A percentile compares a stretch with the other conserved stretches of the same genome.
phyloP scores from a whole-genome alignment of 177 flowering plant species.

The Telopea speciosissima region DNA sequence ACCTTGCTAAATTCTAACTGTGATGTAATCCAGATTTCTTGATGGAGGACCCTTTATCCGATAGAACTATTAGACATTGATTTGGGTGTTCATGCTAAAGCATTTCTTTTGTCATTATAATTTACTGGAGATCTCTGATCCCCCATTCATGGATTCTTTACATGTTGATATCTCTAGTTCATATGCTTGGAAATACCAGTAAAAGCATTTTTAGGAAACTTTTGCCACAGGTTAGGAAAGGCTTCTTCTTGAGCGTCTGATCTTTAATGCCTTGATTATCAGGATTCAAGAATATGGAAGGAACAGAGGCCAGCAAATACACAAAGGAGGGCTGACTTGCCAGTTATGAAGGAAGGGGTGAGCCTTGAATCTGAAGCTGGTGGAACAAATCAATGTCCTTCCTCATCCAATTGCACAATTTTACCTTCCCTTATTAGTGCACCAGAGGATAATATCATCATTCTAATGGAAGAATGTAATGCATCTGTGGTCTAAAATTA shows the following conservation, averaged over 20 bases:
- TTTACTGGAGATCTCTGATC: too few species aligned
- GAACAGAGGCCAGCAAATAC: constrained; percentile 56
- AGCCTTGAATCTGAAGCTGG: constrained; percentile 32
- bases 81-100: too few species aligned
- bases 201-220: background rate
- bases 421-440: constrained; percentile 59
- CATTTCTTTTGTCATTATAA: too few species aligned
- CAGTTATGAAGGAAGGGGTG: constrained; percentile 42
- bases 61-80: too few species aligned
- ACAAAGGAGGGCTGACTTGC: constrained; percentile 35
- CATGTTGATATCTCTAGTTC: background rate
- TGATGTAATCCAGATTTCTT: too few species aligned
- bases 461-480: constrained; percentile 69
- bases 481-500: constrained; percentile 47
- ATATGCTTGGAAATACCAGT: background rate
- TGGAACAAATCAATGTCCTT: constrained; percentile 22
- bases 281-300: constrained; percentile 86
- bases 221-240: background rate
- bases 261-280: background rate
- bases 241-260: constrained; percentile 2
- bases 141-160: background rate
- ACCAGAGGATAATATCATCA: constrained; percentile 57
- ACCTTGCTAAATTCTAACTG: too few species aligned
- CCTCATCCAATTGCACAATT: constrained; percentile 36
- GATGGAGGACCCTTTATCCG: too few species aligned